These are phyloP conservation scores for Fusarium dlaminii DNA, from an alignment of 2,329 filamentous ascomycete species.

Conservation along the genomic window DNA sequence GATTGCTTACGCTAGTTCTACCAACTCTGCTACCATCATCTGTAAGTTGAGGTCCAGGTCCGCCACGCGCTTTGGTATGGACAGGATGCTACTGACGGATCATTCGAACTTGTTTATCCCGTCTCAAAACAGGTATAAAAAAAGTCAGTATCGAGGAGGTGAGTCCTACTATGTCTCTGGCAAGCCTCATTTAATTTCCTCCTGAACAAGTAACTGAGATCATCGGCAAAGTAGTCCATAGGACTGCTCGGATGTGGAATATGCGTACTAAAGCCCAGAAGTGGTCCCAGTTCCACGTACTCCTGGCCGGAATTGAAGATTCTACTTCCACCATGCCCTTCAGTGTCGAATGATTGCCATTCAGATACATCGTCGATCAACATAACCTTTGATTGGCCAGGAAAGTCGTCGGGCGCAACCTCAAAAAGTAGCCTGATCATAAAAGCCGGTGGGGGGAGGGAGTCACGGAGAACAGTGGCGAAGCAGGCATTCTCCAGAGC, in stretches of 20 bases:
- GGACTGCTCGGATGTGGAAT: neutral
- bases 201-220: neutral
- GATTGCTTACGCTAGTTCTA: neutral
- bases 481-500: neutral
- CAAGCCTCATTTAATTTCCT: accelerated
- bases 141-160: neutral
- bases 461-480: neutral
- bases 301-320: neutral
- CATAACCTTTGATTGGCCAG: neutral
- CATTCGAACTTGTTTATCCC: neutral
- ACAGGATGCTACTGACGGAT: neutral
- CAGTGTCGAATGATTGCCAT: neutral
- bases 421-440: neutral
- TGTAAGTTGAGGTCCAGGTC: accelerated
- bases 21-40: neutral
- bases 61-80: accelerated
- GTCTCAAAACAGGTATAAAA: neutral
- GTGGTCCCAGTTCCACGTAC: neutral
- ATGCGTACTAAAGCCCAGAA: neutral
- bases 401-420: accelerated
- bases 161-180: accelerated
- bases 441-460: neutral
- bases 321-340: neutral
- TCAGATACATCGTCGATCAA: neutral
- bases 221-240: neutral